Percentiles rank a stretch among this genome's conserved stretches.
Conservation (phyloP, 108 stramenopile species). For the Epipyxis sp. region DNA sequence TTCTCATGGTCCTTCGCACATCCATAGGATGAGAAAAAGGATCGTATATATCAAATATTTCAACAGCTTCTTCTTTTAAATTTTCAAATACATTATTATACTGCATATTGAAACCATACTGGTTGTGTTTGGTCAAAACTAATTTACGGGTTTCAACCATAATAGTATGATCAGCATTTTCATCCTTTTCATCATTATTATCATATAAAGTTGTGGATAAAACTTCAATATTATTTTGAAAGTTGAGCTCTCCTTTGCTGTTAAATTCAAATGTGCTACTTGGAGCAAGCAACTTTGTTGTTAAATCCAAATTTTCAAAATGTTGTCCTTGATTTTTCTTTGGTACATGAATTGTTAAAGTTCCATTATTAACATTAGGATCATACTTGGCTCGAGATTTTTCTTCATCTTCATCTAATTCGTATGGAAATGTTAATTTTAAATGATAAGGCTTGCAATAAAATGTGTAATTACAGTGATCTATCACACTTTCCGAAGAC, state of each 20-base stretch:
- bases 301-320: slow-evolving; percentile 50
- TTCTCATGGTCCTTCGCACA: neutral
- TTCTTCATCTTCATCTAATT: slow-evolving; percentile 4
- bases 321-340: slow-evolving; percentile 47
- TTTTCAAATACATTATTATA: slow-evolving; percentile 69
- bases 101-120: slow-evolving; percentile 68
- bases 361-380: slow-evolving; percentile 54
- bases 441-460: slow-evolving; percentile 58
- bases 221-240: neutral
- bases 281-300: slow-evolving; percentile 46
- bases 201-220: slow-evolving; percentile 22
- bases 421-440: slow-evolving; percentile 37
- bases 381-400: slow-evolving; percentile 34
- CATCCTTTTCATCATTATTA: slow-evolving; percentile 45
- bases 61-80: slow-evolving; percentile 36
- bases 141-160: neutral
- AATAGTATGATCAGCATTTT: slow-evolving; percentile 33
- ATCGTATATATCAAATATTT: neutral
- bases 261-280: slow-evolving; percentile 49
- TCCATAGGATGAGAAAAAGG: neutral
- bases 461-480: slow-evolving; percentile 47
- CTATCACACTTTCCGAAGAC: slow-evolving; percentile 23
- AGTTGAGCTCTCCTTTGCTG: slow-evolving; percentile 39
- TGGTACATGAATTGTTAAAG: slow-evolving; percentile 48
- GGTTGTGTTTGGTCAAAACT: neutral